These are phyloP conservation scores for Adiantum capillusveneris DNA, from an alignment of 75 land plant genomes.

Conservation along the genomic window DNA sequence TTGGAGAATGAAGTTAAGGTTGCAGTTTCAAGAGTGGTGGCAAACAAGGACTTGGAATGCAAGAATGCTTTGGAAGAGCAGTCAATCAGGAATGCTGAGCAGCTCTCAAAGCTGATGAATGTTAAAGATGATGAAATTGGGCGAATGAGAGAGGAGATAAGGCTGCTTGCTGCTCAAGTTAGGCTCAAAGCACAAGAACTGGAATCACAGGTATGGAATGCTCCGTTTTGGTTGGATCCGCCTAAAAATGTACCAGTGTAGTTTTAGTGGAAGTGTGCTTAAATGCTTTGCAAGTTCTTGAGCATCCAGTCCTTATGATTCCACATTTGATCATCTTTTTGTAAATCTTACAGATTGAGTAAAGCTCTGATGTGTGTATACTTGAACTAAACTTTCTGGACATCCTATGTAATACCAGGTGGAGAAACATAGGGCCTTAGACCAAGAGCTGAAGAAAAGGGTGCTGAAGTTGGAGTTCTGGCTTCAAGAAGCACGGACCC, in stretches of 20 bases:
- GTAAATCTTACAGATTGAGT: too few relatives aligned
- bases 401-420: conserved; percentile 27
- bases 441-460: conserved; percentile 69
- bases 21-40: conserved; percentile 40
- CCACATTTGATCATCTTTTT: too few relatives aligned
- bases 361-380: too few relatives aligned
- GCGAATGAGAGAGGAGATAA: conserved; percentile 56
- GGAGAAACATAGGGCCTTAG: conserved; percentile 58
- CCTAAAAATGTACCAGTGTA: not conserved
- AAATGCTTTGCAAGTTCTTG: too few relatives aligned
- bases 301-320: too few relatives aligned
- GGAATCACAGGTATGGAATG: conserved; percentile 50
- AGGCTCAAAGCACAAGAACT: conserved; percentile 54
- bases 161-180: conserved; percentile 58
- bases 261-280: too few relatives aligned
- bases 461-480: conserved; percentile 76
- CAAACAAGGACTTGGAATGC: conserved; percentile 45
- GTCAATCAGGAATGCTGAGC: conserved; percentile 52
- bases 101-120: conserved; percentile 33
- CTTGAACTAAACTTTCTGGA: too few relatives aligned
- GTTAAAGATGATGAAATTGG: conserved; percentile 62
- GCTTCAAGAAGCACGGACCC: conserved; percentile 71
- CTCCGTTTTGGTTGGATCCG: not conserved
- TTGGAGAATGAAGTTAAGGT: conserved; percentile 52
- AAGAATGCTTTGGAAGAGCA: conserved; percentile 44